These are phyloP conservation scores for Lachancea dasiensis DNA, from an alignment of 805 yeast genomes.

Conservation along the genomic window DNA sequence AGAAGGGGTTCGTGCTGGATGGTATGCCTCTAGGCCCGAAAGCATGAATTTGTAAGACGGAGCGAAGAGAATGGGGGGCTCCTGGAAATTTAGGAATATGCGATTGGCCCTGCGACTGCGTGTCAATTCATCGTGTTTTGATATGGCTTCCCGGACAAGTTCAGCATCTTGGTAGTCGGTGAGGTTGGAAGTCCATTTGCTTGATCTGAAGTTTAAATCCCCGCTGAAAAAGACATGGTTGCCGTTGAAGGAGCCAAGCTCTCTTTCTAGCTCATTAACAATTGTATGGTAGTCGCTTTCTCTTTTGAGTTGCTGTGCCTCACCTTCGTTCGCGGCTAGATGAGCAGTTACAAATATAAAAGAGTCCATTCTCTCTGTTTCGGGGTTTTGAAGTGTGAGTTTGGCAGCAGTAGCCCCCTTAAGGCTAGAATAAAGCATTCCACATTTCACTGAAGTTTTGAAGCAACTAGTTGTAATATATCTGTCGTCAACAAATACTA, in stretches of 20 bases:
- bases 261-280: slow-evolving; percentile 42
- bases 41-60: slow-evolving; percentile 73
- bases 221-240: slow-evolving; percentile 76
- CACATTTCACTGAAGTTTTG: slow-evolving; percentile 42
- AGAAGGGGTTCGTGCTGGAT: slow-evolving; percentile 61
- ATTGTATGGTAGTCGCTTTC: slow-evolving; percentile 47
- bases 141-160: slow-evolving; percentile 16
- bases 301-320: slow-evolving; percentile 39
- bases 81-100: slow-evolving; percentile 58
- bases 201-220: slow-evolving; percentile 75
- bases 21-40: slow-evolving; percentile 42
- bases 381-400: slow-evolving; percentile 26
- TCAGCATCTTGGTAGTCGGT: slow-evolving; percentile 14
- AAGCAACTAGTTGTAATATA: slow-evolving; percentile 26
- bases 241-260: slow-evolving; percentile 41
- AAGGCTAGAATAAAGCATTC: slow-evolving; percentile 53
- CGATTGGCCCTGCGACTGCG: slow-evolving; percentile 33
- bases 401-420: slow-evolving; percentile 73
- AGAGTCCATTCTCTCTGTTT: slow-evolving; percentile 24
- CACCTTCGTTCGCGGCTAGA: slow-evolving; percentile 74
- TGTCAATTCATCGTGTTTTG: slow-evolving; percentile 35
- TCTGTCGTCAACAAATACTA: slow-evolving; percentile 42
- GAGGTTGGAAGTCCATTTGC: slow-evolving; percentile 15
- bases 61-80: slow-evolving; percentile 56
- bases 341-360: slow-evolving; percentile 68